phyloP scores from a whole-genome alignment of 2,329 filamentous ascomycete genomes.

The Cryphonectria naterciae region DNA sequence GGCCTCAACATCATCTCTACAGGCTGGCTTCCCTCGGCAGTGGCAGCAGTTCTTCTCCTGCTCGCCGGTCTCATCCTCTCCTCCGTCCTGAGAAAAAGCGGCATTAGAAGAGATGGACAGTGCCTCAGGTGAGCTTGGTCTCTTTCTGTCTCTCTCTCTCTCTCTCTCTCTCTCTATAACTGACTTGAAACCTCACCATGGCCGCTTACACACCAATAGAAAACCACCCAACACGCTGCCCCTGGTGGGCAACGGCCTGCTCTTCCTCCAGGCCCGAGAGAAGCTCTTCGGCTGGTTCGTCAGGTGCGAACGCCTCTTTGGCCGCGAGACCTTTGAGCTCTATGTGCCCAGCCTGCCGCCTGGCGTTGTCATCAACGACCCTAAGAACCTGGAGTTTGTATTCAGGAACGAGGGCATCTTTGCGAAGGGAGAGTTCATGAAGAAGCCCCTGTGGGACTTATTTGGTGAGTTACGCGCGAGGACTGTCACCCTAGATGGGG shows the following conservation, averaged over 20 bases:
- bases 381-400: constrained; percentile 64
- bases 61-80: constrained; percentile 24
- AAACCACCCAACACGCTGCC: constrained; percentile 57
- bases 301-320: constrained; percentile 58
- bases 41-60: not conserved
- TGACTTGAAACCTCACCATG: not conserved
- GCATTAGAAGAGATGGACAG: constrained; percentile 30
- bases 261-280: constrained; percentile 63
- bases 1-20: constrained; percentile 12
- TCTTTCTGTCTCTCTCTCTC: too few species aligned
- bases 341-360: constrained; percentile 65
- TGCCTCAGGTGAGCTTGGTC: constrained; percentile 28
- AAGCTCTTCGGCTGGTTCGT: constrained; percentile 67
- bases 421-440: constrained; percentile 66
- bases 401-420: constrained; percentile 65
- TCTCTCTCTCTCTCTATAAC: not conserved
- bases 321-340: constrained; percentile 64
- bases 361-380: constrained; percentile 66
- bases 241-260: constrained; percentile 62
- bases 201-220: constrained; percentile 29
- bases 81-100: constrained; percentile 24
- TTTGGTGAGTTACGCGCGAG: constrained; percentile 49
- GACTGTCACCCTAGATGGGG: not conserved
- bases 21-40: constrained; percentile 18
- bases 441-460: constrained; percentile 61